A percentile compares a stretch with the other conserved stretches of the same genome.
phyloP scores from a whole-genome alignment of 2,329 filamentous ascomycete species.

The Paracoccidioides lutzii region DNA sequence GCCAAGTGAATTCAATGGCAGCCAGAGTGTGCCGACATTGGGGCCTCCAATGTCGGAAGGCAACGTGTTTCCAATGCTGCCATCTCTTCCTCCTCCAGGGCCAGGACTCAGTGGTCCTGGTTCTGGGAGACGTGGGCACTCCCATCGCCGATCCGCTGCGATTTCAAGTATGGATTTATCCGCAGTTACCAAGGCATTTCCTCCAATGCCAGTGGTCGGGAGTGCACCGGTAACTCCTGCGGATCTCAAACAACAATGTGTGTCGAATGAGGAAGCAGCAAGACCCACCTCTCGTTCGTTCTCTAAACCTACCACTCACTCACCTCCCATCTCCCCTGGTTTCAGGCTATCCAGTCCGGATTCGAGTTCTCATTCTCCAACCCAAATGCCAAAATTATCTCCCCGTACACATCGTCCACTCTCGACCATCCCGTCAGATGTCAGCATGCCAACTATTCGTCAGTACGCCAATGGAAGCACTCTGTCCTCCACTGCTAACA shows the following conservation, averaged over 20 bases:
- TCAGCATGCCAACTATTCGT: constrained; percentile 55
- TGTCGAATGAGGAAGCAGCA: constrained; percentile 18
- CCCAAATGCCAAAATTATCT: constrained; percentile 7
- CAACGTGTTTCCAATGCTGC: constrained; percentile 43
- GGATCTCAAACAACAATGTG: constrained; percentile 21
- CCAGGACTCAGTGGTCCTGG: constrained; percentile 32
- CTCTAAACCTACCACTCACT: constrained; percentile 17
- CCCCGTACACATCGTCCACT: constrained; percentile 60
- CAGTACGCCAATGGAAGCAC: constrained; percentile 56
- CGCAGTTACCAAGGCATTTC: constrained; percentile 36
- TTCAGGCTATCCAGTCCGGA: constrained; percentile 2
- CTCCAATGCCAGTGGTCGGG: constrained; percentile 36
- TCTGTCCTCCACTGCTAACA: constrained; percentile 20
- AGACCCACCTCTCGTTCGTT: constrained; percentile 25
- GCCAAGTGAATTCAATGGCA: constrained; percentile 77
- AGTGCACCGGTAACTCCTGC: constrained; percentile 46
- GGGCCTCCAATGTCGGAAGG: constrained; percentile 54
- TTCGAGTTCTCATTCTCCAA: constrained; percentile 1
- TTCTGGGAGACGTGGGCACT: constrained; percentile 54
- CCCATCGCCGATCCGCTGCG: constrained; percentile 66
- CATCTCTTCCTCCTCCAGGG: constrained; percentile 21
- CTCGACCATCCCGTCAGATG: constrained; percentile 74
- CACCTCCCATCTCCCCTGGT: constrained; percentile 24
- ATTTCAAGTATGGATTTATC: constrained; percentile 73
- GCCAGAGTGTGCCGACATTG: constrained; percentile 39